phyloP scores from a whole-genome alignment of 1,284 basidiomycete genomes.

The Ceratobasidium theobromae region DNA sequence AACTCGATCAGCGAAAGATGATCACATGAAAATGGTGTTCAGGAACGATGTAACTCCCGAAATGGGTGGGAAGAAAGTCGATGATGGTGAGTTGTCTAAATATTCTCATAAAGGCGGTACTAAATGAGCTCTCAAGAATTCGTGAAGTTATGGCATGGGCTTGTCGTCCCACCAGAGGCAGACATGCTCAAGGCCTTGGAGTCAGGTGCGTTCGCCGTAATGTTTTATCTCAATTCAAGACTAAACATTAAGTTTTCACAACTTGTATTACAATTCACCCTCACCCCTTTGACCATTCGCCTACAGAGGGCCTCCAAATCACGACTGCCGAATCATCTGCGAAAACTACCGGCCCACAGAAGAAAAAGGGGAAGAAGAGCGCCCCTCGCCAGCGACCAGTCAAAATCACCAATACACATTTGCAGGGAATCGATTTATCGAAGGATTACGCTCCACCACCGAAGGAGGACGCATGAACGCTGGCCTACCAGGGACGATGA shows the following conservation, averaged over 20 bases:
- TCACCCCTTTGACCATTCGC: background rate
- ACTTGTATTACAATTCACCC: background rate
- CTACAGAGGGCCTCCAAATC: slow-evolving; percentile 70
- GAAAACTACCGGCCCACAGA: slow-evolving; percentile 56
- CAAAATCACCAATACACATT: slow-evolving; percentile 84
- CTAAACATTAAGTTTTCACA: slow-evolving; percentile 31
- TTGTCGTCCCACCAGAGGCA: slow-evolving; percentile 81
- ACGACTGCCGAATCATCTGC: slow-evolving; percentile 59
- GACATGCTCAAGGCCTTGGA: slow-evolving; percentile 75
- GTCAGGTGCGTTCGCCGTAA: slow-evolving; percentile 52
- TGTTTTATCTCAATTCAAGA: background rate
- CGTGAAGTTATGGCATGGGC: slow-evolving; percentile 77
- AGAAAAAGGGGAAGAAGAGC: slow-evolving; percentile 82
- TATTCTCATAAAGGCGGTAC: slow-evolving; percentile 16
- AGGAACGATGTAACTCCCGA: slow-evolving; percentile 85
- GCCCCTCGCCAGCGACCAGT: slow-evolving; percentile 71
- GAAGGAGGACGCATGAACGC: slow-evolving; percentile 13
- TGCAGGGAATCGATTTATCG: slow-evolving; percentile 81
- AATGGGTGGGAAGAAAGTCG: slow-evolving; percentile 69
- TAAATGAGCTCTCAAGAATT: slow-evolving; percentile 61
- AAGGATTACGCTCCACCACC: slow-evolving; percentile 47
- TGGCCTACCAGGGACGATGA: background rate
- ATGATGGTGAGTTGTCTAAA: slow-evolving; percentile 63
- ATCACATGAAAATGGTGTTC: slow-evolving; percentile 83
- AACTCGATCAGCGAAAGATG: slow-evolving; percentile 79